Evolutionary conservation across 1,284 basidiomycete species (phyloP).

Genomic region (Cutaneotrichosporon sp.): DNA sequence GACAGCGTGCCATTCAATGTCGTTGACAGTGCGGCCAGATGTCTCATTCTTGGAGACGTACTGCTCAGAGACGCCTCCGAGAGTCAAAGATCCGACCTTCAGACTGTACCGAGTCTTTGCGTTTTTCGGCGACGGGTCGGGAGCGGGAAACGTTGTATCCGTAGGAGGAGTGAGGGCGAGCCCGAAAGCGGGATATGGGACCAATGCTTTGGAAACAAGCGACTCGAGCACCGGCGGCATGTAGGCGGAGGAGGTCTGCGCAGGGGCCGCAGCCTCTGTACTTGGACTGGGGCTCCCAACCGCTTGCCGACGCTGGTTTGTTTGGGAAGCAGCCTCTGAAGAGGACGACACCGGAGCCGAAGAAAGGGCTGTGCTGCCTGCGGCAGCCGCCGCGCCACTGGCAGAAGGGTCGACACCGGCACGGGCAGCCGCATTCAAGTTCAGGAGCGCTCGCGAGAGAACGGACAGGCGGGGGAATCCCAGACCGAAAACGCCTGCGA

Average conservation of each 20-base stretch:
- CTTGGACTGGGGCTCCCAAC: neutral
- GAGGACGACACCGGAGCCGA: too few species aligned
- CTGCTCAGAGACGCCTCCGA: constrained; percentile 36
- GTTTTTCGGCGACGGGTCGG: neutral
- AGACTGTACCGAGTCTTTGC: constrained; percentile 18
- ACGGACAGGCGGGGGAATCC: constrained; percentile 46
- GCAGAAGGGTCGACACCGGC: too few species aligned
- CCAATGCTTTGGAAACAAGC: constrained; percentile 22
- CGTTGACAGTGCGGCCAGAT: constrained; percentile 23
- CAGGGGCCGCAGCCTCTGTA: neutral
- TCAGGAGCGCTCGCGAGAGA: constrained; percentile 17
- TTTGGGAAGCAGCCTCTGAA: too few species aligned
- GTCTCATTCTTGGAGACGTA: constrained; percentile 25
- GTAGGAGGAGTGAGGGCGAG: constrained; percentile 31
- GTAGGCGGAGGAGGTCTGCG: constrained; percentile 19
- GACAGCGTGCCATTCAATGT: constrained; percentile 41
- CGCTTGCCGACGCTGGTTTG: too few species aligned
- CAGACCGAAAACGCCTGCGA: constrained; percentile 48
- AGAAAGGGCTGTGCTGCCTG: too few species aligned
- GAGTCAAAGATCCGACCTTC: constrained; percentile 29
- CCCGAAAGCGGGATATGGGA: constrained; percentile 38
- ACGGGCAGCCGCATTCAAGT: too few species aligned
- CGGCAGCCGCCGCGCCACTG: too few species aligned
- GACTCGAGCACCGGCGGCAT: constrained; percentile 37
- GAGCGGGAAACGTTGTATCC: neutral